Conservation (phyloP, 108 stramenopile species). For the Fragilariopsis cylindrus region DNA sequence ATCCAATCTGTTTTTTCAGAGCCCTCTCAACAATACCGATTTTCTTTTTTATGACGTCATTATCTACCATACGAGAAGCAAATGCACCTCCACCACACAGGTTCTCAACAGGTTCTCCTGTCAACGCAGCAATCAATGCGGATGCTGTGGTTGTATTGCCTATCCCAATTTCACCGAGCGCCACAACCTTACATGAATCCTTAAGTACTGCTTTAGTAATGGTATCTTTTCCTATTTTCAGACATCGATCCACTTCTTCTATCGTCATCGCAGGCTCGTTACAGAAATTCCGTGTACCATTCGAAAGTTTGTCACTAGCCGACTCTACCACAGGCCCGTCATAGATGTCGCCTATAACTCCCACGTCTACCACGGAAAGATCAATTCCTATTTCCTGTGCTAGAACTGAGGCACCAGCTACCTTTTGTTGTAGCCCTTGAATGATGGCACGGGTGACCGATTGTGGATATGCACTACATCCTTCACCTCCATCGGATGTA, state of each 20-base stretch:
- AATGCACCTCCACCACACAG: slow-evolving; percentile 70
- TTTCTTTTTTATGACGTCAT: slow-evolving; percentile 53
- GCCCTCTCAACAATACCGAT: slow-evolving; percentile 60
- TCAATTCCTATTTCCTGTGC: slow-evolving; percentile 45
- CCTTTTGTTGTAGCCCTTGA: slow-evolving; percentile 47
- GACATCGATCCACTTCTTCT: slow-evolving; percentile 48
- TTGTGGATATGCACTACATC: slow-evolving; percentile 73
- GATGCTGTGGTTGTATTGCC: slow-evolving; percentile 83
- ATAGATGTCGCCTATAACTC: slow-evolving; percentile 36
- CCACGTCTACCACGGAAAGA: slow-evolving; percentile 71
- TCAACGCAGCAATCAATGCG: slow-evolving; percentile 57
- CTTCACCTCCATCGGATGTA: slow-evolving; percentile 57
- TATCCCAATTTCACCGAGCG: slow-evolving; percentile 84
- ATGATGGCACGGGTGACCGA: slow-evolving; percentile 62
- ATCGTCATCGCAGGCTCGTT: slow-evolving; percentile 60
- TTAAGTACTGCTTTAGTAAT: slow-evolving; percentile 32
- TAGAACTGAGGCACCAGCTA: slow-evolving; percentile 69
- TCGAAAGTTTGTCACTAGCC: slow-evolving; percentile 34
- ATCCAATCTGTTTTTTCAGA: slow-evolving; percentile 37
- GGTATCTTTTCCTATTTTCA: slow-evolving; percentile 43
- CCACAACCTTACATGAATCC: slow-evolving; percentile 29
- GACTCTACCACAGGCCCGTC: slow-evolving; percentile 34
- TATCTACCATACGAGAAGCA: slow-evolving; percentile 48
- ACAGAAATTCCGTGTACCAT: slow-evolving; percentile 68
- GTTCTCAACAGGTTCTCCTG: slow-evolving; percentile 30